Evolutionary conservation across 306 rosid genomes (phyloP), one percentile per base, ranked within the genome.

Genomic region (Abrus precatorius): DNA sequence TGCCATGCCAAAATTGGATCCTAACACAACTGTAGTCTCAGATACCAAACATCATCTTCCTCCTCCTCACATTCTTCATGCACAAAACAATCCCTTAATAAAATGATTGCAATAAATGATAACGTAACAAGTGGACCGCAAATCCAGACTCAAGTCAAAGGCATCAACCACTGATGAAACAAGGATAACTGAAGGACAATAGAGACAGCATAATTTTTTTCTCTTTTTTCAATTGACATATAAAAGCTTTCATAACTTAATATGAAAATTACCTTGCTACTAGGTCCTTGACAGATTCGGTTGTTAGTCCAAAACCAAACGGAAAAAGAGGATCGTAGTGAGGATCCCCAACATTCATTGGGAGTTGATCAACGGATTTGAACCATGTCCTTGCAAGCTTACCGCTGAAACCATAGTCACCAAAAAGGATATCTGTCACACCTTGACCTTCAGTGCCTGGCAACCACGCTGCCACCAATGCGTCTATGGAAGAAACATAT

Each of bases 311-410:
- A 38, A 86, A 93, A 54, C 85, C 96, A 56, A 89, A 90, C n/a
- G 99, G 92, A 80, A 83, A 95, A 55, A 95, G 99, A 11, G 98
- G 98, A 86, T 95, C 99, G 78, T 95, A 95, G 89, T 95, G 93
- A 60, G 89, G 75, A 92, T 91, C 98, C 33, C 91, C 96, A 9
- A 87, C 44, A 86, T 90, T 93, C 99, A 95, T 91, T 6, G 99
- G 98, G 60, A 95, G 94, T 76, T 95, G 98, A 85, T 92, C 98
- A 0, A 91, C 92, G 13, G 90, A 84, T 86, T 83, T 89, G 82
- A 95, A 93, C 99, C 98, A 95, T 57, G 99, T 93, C 77, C 98
- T 90, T 7, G 99, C 81, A 80, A 93, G 96, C 79, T 93, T 93
- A 50, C 98, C 98, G 8, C 82, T 91, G 84, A 93, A 95, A 41